These are phyloP conservation scores for Trametes versicolor DNA, from an alignment of 1,284 basidiomycete species.

Conservation along the genomic window DNA sequence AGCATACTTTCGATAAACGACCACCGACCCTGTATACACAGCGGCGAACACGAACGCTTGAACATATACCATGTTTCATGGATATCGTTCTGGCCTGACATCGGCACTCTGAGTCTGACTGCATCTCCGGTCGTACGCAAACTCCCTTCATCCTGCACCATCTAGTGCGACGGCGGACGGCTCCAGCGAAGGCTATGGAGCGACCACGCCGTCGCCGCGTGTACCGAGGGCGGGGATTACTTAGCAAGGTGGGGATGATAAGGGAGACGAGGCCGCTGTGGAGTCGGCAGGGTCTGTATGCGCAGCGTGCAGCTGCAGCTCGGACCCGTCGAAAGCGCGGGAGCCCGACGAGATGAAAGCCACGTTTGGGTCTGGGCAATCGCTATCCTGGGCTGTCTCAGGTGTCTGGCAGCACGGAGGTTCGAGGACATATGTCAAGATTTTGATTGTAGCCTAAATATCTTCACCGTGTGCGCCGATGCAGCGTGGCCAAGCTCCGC, in stretches of 20 bases:
- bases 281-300: neutral
- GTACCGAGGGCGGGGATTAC: neutral
- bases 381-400: neutral
- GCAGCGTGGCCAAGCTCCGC: constrained; percentile 29
- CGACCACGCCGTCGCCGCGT: neutral
- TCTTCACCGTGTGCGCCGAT: constrained; percentile 16
- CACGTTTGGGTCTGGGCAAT: neutral
- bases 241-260: neutral
- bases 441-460: constrained; percentile 22
- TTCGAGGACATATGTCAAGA: neutral
- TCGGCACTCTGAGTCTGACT: no score
- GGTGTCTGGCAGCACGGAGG: neutral
- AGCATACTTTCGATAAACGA: no score
- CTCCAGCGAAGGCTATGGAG: neutral
- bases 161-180: neutral
- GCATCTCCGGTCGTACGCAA: no score
- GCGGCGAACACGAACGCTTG: no score
- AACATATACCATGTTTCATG: no score
- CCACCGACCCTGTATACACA: neutral
- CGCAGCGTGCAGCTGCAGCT: neutral
- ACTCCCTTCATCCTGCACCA: neutral
- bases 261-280: neutral
- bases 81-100: no score
- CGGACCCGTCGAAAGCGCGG: neutral
- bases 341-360: neutral